These are phyloP conservation scores for Phellopilus nigrolimitatus DNA, from an alignment of 1,284 basidiomycete genomes.

Conservation along the genomic window DNA sequence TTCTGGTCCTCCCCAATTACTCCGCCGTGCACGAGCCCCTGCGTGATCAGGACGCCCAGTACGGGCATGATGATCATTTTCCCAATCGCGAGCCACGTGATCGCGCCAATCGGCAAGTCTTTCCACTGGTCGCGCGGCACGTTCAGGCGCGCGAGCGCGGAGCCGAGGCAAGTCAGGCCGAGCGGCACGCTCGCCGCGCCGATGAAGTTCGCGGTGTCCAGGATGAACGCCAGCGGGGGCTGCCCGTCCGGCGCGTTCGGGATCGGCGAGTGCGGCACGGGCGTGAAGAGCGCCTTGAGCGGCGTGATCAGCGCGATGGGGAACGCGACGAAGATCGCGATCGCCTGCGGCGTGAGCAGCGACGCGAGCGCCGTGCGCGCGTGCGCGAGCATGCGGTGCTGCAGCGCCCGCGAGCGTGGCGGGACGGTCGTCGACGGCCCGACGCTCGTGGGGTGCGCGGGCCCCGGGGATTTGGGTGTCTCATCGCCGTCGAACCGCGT, in stretches of 20 bases:
- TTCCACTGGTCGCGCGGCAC: conserved; percentile 46
- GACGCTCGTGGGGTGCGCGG: neutral
- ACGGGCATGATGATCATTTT: conserved; percentile 70
- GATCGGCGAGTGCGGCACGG: conserved; percentile 46
- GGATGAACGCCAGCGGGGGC: conserved; percentile 65
- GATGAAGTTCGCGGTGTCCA: conserved; percentile 60
- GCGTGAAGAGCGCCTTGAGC: conserved; percentile 69
- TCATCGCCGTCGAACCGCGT: too few species aligned
- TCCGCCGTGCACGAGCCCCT: conserved; percentile 44
- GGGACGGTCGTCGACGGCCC: neutral
- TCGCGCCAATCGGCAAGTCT: conserved; percentile 62
- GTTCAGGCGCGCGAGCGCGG: conserved; percentile 64
- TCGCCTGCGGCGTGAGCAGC: conserved; percentile 41
- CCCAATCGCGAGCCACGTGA: conserved; percentile 51
- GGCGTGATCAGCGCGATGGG: conserved; percentile 60
- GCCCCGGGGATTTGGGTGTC: too few species aligned
- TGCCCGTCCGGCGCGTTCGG: conserved; percentile 68
- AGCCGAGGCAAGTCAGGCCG: conserved; percentile 69
- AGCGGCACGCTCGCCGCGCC: conserved; percentile 71
- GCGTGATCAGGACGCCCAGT: conserved; percentile 60
- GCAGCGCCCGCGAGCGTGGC: too few species aligned
- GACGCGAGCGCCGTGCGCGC: neutral
- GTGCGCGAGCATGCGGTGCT: neutral
- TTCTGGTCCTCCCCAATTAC: conserved; percentile 53
- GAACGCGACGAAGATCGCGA: conserved; percentile 62